Percentiles rank a stretch among this genome's conserved stretches.
These are phyloP conservation scores for Mycena maculata DNA, from an alignment of 768 basidiomycete species.

Conservation along the genomic window DNA sequence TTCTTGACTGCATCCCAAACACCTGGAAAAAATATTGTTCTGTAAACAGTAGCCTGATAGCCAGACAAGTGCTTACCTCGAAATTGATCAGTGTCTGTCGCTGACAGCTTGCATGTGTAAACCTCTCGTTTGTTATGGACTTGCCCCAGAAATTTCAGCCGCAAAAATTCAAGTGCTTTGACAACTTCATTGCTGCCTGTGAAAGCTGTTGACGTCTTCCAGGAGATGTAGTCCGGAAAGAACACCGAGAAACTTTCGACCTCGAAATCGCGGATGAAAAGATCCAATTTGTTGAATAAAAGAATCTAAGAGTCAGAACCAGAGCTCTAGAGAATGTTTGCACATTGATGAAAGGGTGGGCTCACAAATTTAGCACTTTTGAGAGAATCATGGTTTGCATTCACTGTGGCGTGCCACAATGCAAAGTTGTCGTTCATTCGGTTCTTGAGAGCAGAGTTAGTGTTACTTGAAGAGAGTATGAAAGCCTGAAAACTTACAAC, in stretches of 20 bases:
- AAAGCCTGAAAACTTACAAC: constrained; percentile 3
- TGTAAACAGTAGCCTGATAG: constrained; percentile 13
- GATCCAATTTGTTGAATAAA: constrained; percentile 16
- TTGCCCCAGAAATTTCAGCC: not conserved
- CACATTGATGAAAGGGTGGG: constrained; percentile 4
- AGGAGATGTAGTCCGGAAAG: constrained; percentile 14
- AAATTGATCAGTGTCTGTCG: constrained; percentile 7
- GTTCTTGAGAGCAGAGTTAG: constrained; percentile 11
- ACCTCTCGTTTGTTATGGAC: not conserved
- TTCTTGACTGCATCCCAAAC: constrained; percentile 14
- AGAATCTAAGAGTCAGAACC: constrained; percentile 10
- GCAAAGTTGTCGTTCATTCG: not conserved
- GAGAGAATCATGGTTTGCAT: not conserved
- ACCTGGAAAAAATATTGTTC: constrained; percentile 1
- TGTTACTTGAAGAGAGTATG: constrained; percentile 3
- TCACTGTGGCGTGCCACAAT: not conserved
- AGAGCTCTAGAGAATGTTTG: constrained; percentile 2
- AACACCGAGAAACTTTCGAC: not conserved
- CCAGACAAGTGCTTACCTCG: constrained; percentile 11
- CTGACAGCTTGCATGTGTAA: constrained; percentile 7
- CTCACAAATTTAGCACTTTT: constrained; percentile 14
- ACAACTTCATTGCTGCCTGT: constrained; percentile 3
- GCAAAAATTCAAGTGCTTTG: constrained; percentile 8
- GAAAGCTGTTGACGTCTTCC: constrained; percentile 3
- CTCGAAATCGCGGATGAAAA: constrained; percentile 10